Conservation (phyloP, 2,329 filamentous ascomycete species). For the Trichoderma afroharzianum region DNA sequence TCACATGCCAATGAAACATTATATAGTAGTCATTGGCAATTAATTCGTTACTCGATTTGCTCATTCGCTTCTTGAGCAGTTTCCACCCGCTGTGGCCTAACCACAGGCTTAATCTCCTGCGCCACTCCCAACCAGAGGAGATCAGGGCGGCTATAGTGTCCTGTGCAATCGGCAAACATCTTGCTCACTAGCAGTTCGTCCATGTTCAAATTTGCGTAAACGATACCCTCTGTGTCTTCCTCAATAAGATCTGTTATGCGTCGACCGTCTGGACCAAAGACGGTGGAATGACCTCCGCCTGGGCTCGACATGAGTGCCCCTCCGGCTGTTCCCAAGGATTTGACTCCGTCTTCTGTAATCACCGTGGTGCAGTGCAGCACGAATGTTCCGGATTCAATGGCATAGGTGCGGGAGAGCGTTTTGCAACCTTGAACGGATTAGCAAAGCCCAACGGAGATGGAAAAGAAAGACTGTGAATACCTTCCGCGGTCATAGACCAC, state of each 20-base stretch:
- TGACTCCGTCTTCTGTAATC: neutral
- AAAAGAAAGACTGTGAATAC: neutral
- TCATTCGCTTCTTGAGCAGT: neutral
- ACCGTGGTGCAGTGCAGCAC: neutral
- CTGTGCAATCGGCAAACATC: conserved; percentile 11
- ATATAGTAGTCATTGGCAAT: neutral
- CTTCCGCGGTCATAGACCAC: conserved; percentile 10
- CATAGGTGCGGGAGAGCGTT: conserved; percentile 11
- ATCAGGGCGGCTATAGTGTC: neutral
- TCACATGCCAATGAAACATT: neutral
- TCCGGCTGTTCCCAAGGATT: neutral
- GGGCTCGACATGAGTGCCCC: neutral
- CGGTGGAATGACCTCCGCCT: neutral
- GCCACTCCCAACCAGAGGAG: neutral
- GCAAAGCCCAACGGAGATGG: neutral
- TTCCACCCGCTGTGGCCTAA: neutral
- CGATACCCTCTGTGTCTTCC: neutral
- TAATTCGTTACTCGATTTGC: neutral
- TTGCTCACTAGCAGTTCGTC: neutral
- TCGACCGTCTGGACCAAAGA: conserved; percentile 6
- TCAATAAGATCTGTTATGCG: neutral
- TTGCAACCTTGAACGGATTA: neutral
- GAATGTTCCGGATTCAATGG: conserved; percentile 9
- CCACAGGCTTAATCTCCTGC: neutral
- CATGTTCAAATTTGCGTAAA: neutral